Conservation (phyloP, 805 yeast species). For the Hanseniaspora guilliermondii region DNA sequence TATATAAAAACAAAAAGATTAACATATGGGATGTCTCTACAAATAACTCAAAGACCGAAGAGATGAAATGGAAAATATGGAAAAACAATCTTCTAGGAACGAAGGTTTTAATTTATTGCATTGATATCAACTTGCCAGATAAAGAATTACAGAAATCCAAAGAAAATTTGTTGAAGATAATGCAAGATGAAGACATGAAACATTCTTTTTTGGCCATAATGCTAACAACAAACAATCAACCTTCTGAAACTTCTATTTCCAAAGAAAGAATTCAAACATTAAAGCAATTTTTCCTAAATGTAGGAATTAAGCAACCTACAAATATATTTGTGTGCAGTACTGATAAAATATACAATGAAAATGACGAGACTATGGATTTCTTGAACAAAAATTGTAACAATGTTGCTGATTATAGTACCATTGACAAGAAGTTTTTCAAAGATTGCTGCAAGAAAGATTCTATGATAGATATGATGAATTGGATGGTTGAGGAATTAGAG, state of each 20-base stretch:
- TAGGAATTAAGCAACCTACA: background rate
- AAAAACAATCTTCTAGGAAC: conserved; percentile 91
- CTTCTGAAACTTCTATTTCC: background rate
- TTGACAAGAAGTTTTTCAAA: conserved; percentile 6
- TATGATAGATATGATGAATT: conserved; percentile 3
- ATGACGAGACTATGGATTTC: background rate
- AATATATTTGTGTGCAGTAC: background rate
- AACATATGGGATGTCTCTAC: conserved; percentile 93
- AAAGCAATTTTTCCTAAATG: background rate
- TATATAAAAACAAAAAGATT: conserved; percentile 67
- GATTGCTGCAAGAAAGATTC: conserved; percentile 10
- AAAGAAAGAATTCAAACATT: background rate
- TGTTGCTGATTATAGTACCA: background rate
- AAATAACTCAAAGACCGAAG: conserved; percentile 56
- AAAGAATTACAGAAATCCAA: conserved; percentile 43
- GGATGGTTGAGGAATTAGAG: conserved; percentile 4
- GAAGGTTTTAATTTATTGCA: conserved; percentile 79
- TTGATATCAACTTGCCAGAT: conserved; percentile 36
- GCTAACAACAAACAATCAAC: background rate
- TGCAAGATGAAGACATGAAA: conserved; percentile 72
- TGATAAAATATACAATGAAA: background rate
- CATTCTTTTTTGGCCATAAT: conserved; percentile 23
- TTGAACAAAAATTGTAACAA: background rate
- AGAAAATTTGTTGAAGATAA: conserved; percentile 61
- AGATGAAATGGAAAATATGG: conserved; percentile 52